Evolutionary conservation across 2,329 filamentous ascomycete genomes (phyloP), one percentile per base, ranked within the genome.

Genomic region (Aspergillus jensenii): DNA sequence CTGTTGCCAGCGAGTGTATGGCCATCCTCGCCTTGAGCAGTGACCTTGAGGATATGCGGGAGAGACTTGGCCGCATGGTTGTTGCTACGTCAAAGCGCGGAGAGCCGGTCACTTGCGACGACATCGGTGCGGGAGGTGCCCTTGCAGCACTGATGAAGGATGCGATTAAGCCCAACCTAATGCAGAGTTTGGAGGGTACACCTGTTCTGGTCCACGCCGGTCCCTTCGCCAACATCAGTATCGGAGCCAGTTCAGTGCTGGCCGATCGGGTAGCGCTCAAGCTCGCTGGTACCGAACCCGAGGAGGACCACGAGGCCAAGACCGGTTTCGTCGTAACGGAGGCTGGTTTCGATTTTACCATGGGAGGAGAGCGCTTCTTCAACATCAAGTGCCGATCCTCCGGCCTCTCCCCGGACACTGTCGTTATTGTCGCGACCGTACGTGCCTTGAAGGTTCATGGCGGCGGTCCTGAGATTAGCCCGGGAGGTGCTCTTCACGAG

Each of bases 311-410:
- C 70, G 81, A 86, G 51, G 81, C 87, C 66, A 93, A 95, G 82
- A 86, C 90, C 31, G 95, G 95, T 9, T 98, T 95, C 68, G 93
- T 97, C 21, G 88, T 99, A 39, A 99, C 95, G 2, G 95, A 99
- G 77, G 93, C 95, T 53, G 95, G 95, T 9, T 99, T 99, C 76
- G 95, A 99, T 78, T 99, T 99, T 79, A 98, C 95, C 69, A 99
- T 99, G 95, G 95, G 95, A 64, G 95, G 95, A 62, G 95, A 99
- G 83, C 90, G 95, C 52, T 99, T 99, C 84, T 98, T 99, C 87
- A 98, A 99, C 82, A 98, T 99, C 83, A 99, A 99, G 84, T 98
- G 95, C 80, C 90, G 95, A 60, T 90, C 92, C 9, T 97, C 93
- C 6, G 93, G 93, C 23, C 87, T 99, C 46, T 86, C 91, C 2